A percentile compares a stretch with the other conserved stretches of the same genome.
Evolutionary conservation across 257 asterid species (phyloP).

Genomic region (Rehmannia glutinosa): DNA sequence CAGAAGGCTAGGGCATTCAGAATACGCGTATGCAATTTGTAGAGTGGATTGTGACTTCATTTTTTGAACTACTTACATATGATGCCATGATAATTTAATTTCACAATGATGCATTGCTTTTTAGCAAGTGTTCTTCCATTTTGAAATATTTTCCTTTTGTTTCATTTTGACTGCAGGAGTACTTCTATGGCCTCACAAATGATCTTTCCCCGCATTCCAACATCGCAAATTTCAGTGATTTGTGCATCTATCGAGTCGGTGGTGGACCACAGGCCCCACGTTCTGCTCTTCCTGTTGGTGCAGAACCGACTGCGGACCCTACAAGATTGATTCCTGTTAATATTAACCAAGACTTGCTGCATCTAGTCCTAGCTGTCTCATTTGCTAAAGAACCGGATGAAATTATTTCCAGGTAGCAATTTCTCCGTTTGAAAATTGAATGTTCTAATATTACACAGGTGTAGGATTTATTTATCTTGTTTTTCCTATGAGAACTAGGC

Average conservation of each 20-base stretch:
- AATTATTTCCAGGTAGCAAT: constrained; percentile 69
- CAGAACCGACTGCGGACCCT: constrained; percentile 92
- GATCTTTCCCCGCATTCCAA: constrained; percentile 97
- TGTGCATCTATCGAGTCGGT: constrained; percentile 73
- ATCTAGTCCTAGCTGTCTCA: constrained; percentile 87
- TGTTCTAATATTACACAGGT: no score
- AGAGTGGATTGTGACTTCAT: not conserved
- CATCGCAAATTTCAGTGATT: constrained; percentile 61
- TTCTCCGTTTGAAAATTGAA: constrained; percentile 13
- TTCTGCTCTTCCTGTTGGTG: constrained; percentile 95
- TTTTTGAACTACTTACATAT: not conserved
- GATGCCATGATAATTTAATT: not conserved
- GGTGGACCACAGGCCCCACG: constrained; percentile 99
- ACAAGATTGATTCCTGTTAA: constrained; percentile 66
- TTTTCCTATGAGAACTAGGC: not conserved
- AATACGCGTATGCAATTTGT: constrained; percentile 60
- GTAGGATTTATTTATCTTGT: not conserved
- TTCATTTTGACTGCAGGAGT: constrained; percentile 52
- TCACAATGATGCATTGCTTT: not conserved
- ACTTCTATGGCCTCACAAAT: constrained; percentile 85
- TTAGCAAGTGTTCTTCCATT: not conserved
- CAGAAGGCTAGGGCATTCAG: constrained; percentile 76
- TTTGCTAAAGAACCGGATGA: constrained; percentile 86
- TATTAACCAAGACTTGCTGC: constrained; percentile 70
- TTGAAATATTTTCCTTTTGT: constrained; percentile 1